phyloP scores from a whole-genome alignment of 306 rosid genomes.

The Psophocarpus tetragonolobus region DNA sequence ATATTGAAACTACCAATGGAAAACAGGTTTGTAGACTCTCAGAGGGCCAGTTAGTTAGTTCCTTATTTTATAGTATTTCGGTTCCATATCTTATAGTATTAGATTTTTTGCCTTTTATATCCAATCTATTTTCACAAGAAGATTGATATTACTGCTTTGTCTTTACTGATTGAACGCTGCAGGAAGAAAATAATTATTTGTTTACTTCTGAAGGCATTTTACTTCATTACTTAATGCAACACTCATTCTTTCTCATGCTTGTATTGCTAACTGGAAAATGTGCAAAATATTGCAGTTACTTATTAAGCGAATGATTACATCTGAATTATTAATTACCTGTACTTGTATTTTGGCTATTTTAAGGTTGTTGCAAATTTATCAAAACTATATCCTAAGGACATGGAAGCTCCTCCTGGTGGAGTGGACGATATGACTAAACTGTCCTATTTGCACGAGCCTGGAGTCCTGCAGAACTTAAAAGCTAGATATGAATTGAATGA shows the following conservation, averaged over 20 bases:
- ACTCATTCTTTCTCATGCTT: conserved; percentile 3
- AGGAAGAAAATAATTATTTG: conserved; percentile 14
- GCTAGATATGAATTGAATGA: conserved; percentile 91
- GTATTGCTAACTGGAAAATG: conserved; percentile 11
- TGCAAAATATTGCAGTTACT: conserved; percentile 24
- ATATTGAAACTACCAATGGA: conserved; percentile 70
- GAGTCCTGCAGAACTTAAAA: conserved; percentile 89
- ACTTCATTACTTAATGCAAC: conserved; percentile 28
- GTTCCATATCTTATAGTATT: background rate
- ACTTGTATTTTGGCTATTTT: conserved; percentile 35
- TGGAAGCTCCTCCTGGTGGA: conserved; percentile 94
- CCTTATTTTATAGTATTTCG: background rate
- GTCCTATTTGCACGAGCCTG: conserved; percentile 98
- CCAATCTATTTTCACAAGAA: conserved; percentile 6
- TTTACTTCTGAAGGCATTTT: conserved; percentile 11
- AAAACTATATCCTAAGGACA: conserved; percentile 75
- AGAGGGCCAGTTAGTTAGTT: conserved; percentile 13
- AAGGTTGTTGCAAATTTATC: conserved; percentile 72
- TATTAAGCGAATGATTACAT: conserved; percentile 32
- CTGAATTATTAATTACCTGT: conserved; percentile 25
- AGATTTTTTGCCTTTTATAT: conserved; percentile 2
- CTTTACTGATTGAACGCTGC: conserved; percentile 19
- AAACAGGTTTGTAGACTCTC: conserved; percentile 60
- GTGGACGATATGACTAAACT: conserved; percentile 99
- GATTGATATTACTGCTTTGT: conserved; percentile 3